These are phyloP conservation scores for Pochonia chlamydosporia DNA, from an alignment of 2,329 filamentous ascomycete genomes.

Conservation along the genomic window DNA sequence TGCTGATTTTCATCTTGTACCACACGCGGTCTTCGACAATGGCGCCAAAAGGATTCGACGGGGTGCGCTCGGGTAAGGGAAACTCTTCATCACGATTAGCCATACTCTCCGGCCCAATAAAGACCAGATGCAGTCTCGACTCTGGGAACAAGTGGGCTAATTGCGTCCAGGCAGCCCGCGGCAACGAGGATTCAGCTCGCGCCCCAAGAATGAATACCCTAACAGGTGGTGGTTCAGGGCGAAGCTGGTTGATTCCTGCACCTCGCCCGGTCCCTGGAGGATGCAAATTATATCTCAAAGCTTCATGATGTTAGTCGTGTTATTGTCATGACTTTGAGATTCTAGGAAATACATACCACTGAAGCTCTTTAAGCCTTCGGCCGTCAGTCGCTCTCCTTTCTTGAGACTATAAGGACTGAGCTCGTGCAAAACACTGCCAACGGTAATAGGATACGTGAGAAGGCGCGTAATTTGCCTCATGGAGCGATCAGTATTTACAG, in stretches of 20 bases:
- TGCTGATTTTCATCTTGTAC: constrained; percentile 90
- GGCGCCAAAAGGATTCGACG: constrained; percentile 87
- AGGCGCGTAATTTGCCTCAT: constrained; percentile 91
- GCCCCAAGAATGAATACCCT: constrained; percentile 91
- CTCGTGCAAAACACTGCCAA: constrained; percentile 89
- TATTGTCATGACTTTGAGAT: neutral
- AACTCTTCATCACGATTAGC: constrained; percentile 88
- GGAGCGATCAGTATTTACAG: constrained; percentile 82
- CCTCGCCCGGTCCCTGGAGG: constrained; percentile 76
- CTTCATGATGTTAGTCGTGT: constrained; percentile 35
- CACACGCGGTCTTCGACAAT: constrained; percentile 87
- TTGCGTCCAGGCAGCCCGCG: constrained; percentile 90
- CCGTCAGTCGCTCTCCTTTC: constrained; percentile 67
- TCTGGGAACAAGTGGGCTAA: constrained; percentile 92
- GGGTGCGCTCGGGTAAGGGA: constrained; percentile 78
- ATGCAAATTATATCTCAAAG: constrained; percentile 88
- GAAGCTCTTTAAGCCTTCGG: constrained; percentile 88
- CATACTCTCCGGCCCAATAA: constrained; percentile 96
- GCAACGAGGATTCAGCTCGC: constrained; percentile 93
- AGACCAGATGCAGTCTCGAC: constrained; percentile 82
- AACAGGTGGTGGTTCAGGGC: constrained; percentile 79
- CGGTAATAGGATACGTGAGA: constrained; percentile 87
- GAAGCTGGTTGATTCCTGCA: constrained; percentile 68
- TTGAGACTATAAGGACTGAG: constrained; percentile 86
- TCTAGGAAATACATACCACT: constrained; percentile 59